Evolutionary conservation across 2,329 filamentous ascomycete genomes (phyloP), one percentile per base, ranked within the genome.

Genomic region (Amauroascus verrucosus): DNA sequence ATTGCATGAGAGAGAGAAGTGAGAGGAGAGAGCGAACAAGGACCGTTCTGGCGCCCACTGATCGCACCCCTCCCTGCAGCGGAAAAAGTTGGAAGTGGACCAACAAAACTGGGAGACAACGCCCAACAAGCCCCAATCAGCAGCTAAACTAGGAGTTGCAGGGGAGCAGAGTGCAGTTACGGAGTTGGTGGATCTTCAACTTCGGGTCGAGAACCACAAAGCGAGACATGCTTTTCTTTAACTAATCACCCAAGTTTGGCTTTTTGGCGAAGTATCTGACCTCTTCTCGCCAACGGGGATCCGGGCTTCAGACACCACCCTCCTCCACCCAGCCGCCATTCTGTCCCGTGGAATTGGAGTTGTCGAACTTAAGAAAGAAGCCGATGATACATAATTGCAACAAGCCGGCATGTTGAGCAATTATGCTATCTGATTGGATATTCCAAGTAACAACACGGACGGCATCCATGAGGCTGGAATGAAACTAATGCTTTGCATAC

Each of bases 61-160:
- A 51, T 51, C 48, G 22, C 26, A 51, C 38, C 48, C 41, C 24
- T 24, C 32, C n/a, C 18, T n/a, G 14, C 22, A 45, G 14, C 13
- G n/a, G 24, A n/a, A 51, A 51, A 51, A 51, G 38, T 51, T 51
- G 48, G 48, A 51, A 51, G 48, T n/a, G 14, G 14, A 8, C 18
- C 38, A 14, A 14, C 16, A 51, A 46, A 51, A 51, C 48, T 51
- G 37, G 48, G 37, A 44, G 48, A 22, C 8, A 11, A 11, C 28
- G 16, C 16, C 26, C 28, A 16, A 28, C 26, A 22, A 22, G 5
- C n/a, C 30, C 48, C 48, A 51, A 51, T 51, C 20, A 33, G 26
- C 26, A 22, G 2, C 16, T 7, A 35, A 44, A 22, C 26, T 26
- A 33, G 38, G 16, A 20, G 8, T 26, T 35, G 28, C 48, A 51